Evolutionary conservation across 305 asterid species (phyloP).

Genomic region (Fraxinus greggii): DNA sequence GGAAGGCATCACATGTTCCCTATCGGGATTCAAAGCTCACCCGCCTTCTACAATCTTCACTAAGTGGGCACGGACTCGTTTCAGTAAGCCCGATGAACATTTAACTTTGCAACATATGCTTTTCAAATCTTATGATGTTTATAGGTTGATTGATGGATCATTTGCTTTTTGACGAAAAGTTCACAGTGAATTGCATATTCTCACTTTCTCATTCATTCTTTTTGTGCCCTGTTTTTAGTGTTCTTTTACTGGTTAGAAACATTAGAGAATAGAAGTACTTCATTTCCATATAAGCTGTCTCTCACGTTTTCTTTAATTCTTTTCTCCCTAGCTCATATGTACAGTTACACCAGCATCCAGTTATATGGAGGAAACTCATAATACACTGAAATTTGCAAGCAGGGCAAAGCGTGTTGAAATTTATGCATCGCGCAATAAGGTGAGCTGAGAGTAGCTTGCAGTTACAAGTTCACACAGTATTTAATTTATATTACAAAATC

Average conservation of each 20-base stretch:
- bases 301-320: conserved; percentile 16
- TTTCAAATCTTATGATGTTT: conserved; percentile 12
- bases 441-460: conserved; percentile 26
- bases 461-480: background rate
- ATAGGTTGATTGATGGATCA: conserved; percentile 7
- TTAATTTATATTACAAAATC: conserved; percentile 14
- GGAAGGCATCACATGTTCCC: conserved; percentile 94
- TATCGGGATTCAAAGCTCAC: conserved; percentile 97
- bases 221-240: background rate
- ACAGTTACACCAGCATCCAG: conserved; percentile 98
- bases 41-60: conserved; percentile 85
- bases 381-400: conserved; percentile 95
- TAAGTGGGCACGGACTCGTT: conserved; percentile 95
- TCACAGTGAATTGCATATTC: background rate
- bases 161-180: background rate
- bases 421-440: conserved; percentile 88
- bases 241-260: background rate
- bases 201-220: background rate
- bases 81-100: conserved; percentile 57
- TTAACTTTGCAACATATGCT: background rate
- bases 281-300: conserved; percentile 5
- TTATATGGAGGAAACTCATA: conserved; percentile 96
- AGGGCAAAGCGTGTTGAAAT: conserved; percentile 95
- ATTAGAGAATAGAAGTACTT: background rate
- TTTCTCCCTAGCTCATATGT: conserved; percentile 72